Conservation (phyloP, 2,329 filamentous ascomycete species). For the Calonectria pteridis region DNA sequence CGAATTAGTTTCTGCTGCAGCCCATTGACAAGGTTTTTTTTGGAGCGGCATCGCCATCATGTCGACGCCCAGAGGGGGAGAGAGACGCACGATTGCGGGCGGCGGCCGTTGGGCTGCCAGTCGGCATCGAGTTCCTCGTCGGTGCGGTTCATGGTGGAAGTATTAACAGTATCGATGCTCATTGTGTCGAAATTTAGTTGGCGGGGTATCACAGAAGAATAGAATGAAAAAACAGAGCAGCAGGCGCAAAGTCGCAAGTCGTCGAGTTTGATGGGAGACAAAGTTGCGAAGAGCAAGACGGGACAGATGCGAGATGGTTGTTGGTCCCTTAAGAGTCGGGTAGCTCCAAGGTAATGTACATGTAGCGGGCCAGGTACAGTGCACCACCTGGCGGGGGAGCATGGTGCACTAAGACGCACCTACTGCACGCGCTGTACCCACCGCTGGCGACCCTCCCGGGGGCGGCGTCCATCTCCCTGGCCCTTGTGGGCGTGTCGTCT, state of each 20-base stretch:
- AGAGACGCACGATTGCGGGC: constrained; percentile 83
- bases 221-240: neutral
- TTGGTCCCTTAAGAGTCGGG: constrained; percentile 16
- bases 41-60: neutral
- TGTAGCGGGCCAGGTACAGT: constrained; percentile 15
- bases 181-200: neutral
- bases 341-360: constrained; percentile 5
- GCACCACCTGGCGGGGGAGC: constrained; percentile 11
- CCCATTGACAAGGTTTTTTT: neutral
- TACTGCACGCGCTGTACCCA: constrained; percentile 12
- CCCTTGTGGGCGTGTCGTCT: constrained; percentile 15
- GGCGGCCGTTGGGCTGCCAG: constrained; percentile 82
- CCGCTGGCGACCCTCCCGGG: constrained; percentile 5
- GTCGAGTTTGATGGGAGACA: constrained; percentile 3
- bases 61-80: constrained; percentile 57
- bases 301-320: constrained; percentile 6
- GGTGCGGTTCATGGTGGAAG: constrained; percentile 54
- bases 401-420: constrained; percentile 4
- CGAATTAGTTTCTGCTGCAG: constrained; percentile 25
- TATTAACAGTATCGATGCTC: neutral
- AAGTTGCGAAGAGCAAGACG: neutral
- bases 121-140: constrained; percentile 80
- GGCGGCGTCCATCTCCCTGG: constrained; percentile 14
- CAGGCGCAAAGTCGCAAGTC: neutral
- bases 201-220: constrained; percentile 15